Evolutionary conservation across 73 alveolate genomes (phyloP).

Genomic region (Breviolum minutum): DNA sequence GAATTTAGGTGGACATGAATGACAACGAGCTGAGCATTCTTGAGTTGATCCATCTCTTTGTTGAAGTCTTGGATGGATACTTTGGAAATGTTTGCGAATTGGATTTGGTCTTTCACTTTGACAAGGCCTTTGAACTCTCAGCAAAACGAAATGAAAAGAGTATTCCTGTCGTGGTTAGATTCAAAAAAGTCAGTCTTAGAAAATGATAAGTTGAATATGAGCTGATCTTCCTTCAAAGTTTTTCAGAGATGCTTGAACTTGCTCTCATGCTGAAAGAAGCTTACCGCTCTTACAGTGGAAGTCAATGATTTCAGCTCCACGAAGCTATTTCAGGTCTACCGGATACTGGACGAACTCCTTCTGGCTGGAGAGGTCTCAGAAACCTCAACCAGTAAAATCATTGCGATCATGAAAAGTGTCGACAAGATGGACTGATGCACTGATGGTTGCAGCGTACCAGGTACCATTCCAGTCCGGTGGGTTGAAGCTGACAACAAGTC

Average conservation of each 20-base stretch:
- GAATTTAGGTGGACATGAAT: constrained; percentile 97
- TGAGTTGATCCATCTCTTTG: constrained; percentile 98
- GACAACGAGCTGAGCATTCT: constrained; percentile 98
- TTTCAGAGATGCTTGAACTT: too few species aligned
- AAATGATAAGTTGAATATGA: too few species aligned
- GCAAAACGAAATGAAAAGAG: neutral
- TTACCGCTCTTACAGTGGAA: too few species aligned
- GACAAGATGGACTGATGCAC: constrained; percentile 85
- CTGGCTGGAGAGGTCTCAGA: constrained; percentile 92
- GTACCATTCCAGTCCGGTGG: too few species aligned
- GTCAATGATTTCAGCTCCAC: too few species aligned
- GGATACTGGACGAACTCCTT: constrained; percentile 98
- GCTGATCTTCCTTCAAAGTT: too few species aligned
- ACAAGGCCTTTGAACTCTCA: constrained; percentile 95
- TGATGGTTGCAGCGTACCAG: too few species aligned
- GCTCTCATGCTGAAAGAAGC: too few species aligned
- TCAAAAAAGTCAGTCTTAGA: neutral
- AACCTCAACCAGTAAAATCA: constrained; percentile 58
- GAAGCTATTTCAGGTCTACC: constrained; percentile 96
- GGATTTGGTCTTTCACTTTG: constrained; percentile 99
- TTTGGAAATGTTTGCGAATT: constrained; percentile 99
- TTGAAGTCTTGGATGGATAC: constrained; percentile 96
- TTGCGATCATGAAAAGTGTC: constrained; percentile 63
- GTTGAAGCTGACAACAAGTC: too few species aligned
- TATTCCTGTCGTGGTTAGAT: neutral